A percentile compares a stretch with the other conserved stretches of the same genome.
phyloP scores from a whole-genome alignment of 257 asterid genomes.

The Ligustrum vulgare region DNA sequence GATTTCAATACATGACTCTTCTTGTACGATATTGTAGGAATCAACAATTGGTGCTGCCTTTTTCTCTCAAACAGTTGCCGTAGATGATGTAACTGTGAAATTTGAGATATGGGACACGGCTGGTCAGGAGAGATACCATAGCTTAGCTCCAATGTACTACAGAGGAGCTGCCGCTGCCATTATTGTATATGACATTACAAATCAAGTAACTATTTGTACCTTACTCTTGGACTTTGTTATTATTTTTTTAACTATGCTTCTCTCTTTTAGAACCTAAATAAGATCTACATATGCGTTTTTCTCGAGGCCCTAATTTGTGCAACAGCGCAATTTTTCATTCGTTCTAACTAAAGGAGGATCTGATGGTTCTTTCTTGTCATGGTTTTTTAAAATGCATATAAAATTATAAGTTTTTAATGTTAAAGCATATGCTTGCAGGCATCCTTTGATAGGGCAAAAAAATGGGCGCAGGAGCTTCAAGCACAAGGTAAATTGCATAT shows the following conservation, averaged over 20 bases:
- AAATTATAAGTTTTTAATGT: not conserved
- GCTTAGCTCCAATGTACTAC: slow-evolving; percentile 90
- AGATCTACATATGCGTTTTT: not conserved
- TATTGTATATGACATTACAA: slow-evolving; percentile 75
- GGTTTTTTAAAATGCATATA: not conserved
- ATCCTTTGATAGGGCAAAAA: slow-evolving; percentile 81
- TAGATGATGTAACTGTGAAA: slow-evolving; percentile 75
- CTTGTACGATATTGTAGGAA: slow-evolving; percentile 50
- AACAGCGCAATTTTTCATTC: not conserved
- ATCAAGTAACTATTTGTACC: slow-evolving; percentile 43
- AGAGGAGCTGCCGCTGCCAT: slow-evolving; percentile 94
- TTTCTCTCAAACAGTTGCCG: slow-evolving; percentile 83
- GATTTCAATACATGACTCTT: slow-evolving; percentile 11
- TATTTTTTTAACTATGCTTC: not conserved
- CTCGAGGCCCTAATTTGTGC: slow-evolving; percentile 7
- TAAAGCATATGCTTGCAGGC: slow-evolving; percentile 39
- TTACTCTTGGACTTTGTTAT: not conserved
- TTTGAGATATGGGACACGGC: slow-evolving; percentile 96
- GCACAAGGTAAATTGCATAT: slow-evolving; percentile 60
- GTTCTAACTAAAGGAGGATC: not conserved
- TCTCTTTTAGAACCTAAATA: not conserved
- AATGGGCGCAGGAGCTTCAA: slow-evolving; percentile 92
- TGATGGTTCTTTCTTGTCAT: slow-evolving; percentile 16
- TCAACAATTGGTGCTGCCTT: slow-evolving; percentile 91
- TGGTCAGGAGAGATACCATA: slow-evolving; percentile 92